Percentiles rank a stretch among this genome's conserved stretches.
phyloP scores from a whole-genome alignment of 169 alveolate genomes.

The Babesia bigemina region DNA sequence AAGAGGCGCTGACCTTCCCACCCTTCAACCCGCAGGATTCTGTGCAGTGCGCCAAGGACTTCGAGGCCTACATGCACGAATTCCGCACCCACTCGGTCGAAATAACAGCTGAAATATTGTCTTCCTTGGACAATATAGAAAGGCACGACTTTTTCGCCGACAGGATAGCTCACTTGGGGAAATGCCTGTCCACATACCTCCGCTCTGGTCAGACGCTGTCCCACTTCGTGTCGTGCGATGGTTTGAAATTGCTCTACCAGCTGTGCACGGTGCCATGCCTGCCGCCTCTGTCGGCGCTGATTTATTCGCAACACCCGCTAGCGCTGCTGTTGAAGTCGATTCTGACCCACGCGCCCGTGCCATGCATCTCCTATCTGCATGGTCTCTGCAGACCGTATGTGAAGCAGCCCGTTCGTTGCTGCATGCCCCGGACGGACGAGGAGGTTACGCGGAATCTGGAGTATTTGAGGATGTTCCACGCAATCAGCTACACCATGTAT shows the following conservation, averaged over 20 bases:
- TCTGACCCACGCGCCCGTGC: constrained; percentile 43
- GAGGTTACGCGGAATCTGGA: constrained; percentile 3
- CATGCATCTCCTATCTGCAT: constrained; percentile 51
- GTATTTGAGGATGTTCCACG: constrained; percentile 42
- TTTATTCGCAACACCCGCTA: constrained; percentile 65
- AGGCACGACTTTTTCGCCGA: constrained; percentile 62
- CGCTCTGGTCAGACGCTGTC: constrained; percentile 37
- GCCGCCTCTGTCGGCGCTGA: constrained; percentile 58
- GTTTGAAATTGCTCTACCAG: constrained; percentile 52
- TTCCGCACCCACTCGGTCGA: constrained; percentile 24
- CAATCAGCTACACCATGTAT: constrained; percentile 33
- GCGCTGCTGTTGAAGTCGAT: constrained; percentile 42
- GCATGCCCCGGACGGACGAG: constrained; percentile 6
- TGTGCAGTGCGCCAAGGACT: constrained; percentile 14
- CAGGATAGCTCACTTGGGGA: constrained; percentile 64
- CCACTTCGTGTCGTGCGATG: constrained; percentile 51
- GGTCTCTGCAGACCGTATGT: constrained; percentile 35
- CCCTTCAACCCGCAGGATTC: constrained; percentile 39
- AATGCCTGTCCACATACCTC: constrained; percentile 57
- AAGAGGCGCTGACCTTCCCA: constrained; percentile 56
- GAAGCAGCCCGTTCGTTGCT: neutral
- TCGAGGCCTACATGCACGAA: constrained; percentile 29
- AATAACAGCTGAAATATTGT: constrained; percentile 49
- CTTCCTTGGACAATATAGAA: constrained; percentile 25
- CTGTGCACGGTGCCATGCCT: constrained; percentile 63